Evolutionary conservation across 2,329 filamentous ascomycete genomes (phyloP).

Genomic region (Knufia petricola): DNA sequence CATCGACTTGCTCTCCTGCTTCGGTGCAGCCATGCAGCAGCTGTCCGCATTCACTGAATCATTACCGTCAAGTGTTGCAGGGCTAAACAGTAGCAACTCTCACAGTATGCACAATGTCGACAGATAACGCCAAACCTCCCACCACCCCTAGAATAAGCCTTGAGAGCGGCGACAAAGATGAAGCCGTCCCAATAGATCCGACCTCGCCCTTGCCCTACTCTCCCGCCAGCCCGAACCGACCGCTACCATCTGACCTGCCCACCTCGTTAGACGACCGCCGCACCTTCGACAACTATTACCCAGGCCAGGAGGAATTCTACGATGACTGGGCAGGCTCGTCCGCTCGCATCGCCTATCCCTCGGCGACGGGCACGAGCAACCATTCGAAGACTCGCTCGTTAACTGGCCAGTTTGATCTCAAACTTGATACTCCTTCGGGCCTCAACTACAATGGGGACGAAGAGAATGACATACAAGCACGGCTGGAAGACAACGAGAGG

Average conservation of each 20-base stretch:
- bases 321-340: conserved; percentile 65
- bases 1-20: no score
- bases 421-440: conserved; percentile 58
- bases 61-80: neutral
- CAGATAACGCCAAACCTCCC: conserved; percentile 1
- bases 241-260: conserved; percentile 75
- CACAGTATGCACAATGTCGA: conserved; percentile 7
- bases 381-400: conserved; percentile 10
- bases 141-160: neutral
- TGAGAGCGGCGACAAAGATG: neutral
- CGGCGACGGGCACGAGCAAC: conserved; percentile 75
- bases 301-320: conserved; percentile 88
- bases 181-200: conserved; percentile 8
- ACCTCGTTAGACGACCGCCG: conserved; percentile 84
- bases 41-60: no score
- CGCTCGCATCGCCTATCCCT: conserved; percentile 52
- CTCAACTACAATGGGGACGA: conserved; percentile 56
- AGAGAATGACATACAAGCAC: conserved; percentile 36
- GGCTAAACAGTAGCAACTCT: neutral
- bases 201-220: conserved; percentile 12
- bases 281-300: conserved; percentile 54
- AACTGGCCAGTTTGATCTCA: conserved; percentile 58
- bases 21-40: no score
- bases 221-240: conserved; percentile 14
- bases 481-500: conserved; percentile 67